These are phyloP conservation scores for Exophiala viscosa DNA, from an alignment of 2,329 filamentous ascomycete species.

Conservation along the genomic window DNA sequence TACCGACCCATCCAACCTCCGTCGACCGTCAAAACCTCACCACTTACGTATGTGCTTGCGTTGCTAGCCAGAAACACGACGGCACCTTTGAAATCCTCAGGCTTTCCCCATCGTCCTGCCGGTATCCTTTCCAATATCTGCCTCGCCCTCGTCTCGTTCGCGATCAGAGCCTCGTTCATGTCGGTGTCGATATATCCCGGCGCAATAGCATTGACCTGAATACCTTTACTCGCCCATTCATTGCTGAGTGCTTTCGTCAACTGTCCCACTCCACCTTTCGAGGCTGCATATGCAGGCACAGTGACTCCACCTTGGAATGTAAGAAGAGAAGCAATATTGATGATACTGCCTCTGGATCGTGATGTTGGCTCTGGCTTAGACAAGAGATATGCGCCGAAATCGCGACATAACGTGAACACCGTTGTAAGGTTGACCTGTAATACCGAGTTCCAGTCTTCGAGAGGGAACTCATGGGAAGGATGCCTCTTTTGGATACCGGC, in stretches of 20 bases:
- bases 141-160: constrained; percentile 64
- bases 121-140: constrained; percentile 79
- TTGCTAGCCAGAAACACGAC: constrained; percentile 49
- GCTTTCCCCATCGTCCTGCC: constrained; percentile 74
- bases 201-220: constrained; percentile 83
- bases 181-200: constrained; percentile 91
- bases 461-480: constrained; percentile 70
- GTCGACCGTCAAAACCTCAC: constrained; percentile 42
- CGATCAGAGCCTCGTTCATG: constrained; percentile 82
- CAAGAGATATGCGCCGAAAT: constrained; percentile 77
- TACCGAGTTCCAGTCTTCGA: constrained; percentile 73
- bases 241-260: constrained; percentile 81
- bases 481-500: constrained; percentile 81
- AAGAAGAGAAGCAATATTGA: constrained; percentile 80
- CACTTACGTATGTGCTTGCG: constrained; percentile 46
- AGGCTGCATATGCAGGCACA: constrained; percentile 81
- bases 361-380: constrained; percentile 40
- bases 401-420: constrained; percentile 74
- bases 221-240: constrained; percentile 75
- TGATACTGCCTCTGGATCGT: constrained; percentile 48
- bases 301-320: constrained; percentile 84
- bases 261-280: constrained; percentile 80
- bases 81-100: constrained; percentile 50
- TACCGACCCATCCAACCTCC: constrained; percentile 28
- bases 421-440: constrained; percentile 82